phyloP scores from a whole-genome alignment of 768 basidiomycete genomes.

The Suillus subaureus region DNA sequence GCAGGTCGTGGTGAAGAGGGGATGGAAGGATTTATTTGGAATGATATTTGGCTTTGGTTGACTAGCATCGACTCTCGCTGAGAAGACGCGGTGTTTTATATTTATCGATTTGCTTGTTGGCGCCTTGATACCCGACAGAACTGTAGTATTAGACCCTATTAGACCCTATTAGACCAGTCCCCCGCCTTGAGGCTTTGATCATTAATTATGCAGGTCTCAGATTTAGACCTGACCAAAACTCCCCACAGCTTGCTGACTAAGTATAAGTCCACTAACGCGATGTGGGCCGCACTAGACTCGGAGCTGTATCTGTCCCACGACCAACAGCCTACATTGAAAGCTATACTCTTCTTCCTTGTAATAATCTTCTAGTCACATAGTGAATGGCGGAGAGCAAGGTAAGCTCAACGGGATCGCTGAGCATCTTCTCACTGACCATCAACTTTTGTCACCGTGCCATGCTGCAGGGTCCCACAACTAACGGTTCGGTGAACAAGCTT shows the following conservation, averaged over 20 bases:
- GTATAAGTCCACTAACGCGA: not conserved
- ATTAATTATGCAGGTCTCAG: conserved; percentile 1
- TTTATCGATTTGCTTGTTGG: not conserved
- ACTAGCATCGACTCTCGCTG: conserved; percentile 6
- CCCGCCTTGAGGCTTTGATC: not conserved
- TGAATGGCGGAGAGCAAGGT: conserved; percentile 12
- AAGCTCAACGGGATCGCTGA: not conserved
- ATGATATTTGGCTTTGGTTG: conserved; percentile 45
- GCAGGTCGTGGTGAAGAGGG: conserved; percentile 41
- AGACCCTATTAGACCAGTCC: not conserved
- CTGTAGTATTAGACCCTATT: not conserved
- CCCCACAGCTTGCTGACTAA: conserved; percentile 6
- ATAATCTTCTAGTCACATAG: not conserved
- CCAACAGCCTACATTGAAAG: conserved; percentile 1
- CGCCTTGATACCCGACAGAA: not conserved
- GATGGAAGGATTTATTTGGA: conserved; percentile 50
- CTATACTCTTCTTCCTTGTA: not conserved
- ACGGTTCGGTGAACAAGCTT: conserved; percentile 52
- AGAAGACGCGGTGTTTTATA: conserved; percentile 3
- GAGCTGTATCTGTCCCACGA: conserved; percentile 1
- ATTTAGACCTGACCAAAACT: not conserved
- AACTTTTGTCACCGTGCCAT: not conserved
- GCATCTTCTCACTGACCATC: not conserved
- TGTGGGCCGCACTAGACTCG: not conserved
- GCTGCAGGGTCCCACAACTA: conserved; percentile 25